These are phyloP conservation scores for Fraxinus ornus DNA, from an alignment of 305 asterid genomes.

Conservation along the genomic window DNA sequence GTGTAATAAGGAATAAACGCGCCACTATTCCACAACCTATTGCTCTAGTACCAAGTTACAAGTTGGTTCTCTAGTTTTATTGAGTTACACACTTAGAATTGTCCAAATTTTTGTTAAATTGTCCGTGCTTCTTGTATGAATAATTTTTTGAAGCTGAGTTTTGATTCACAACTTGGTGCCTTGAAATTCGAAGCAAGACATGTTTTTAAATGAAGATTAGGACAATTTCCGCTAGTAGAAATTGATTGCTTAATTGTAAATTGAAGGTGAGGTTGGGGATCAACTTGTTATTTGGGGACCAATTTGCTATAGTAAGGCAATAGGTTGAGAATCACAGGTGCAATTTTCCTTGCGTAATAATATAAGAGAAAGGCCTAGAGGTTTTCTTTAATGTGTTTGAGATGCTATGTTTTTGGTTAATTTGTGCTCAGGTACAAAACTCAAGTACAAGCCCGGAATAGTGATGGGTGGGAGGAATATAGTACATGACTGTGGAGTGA, in stretches of 20 bases:
- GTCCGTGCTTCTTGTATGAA: not conserved
- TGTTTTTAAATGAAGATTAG: not conserved
- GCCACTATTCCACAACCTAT: not conserved
- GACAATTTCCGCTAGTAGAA: not conserved
- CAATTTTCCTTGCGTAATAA: not conserved
- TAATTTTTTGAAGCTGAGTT: not conserved
- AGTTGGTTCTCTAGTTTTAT: not conserved
- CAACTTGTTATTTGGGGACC: not conserved
- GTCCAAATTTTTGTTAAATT: not conserved
- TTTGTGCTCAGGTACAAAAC: conserved; percentile 59
- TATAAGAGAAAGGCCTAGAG: not conserved
- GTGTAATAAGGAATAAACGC: not conserved
- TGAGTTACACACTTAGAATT: conserved; percentile 18
- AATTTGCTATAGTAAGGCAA: not conserved
- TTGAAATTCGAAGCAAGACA: not conserved
- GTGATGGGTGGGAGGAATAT: conserved; percentile 83
- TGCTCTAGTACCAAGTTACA: not conserved
- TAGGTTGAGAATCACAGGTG: not conserved
- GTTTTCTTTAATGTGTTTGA: not conserved
- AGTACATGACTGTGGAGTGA: conserved; percentile 67
- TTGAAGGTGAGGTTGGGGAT: not conserved
- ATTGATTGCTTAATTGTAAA: not conserved
- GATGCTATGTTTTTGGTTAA: not conserved
- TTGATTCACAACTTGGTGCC: not conserved
- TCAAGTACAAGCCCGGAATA: conserved; percentile 86